Evolutionary conservation across 306 rosid genomes (phyloP).

Genomic region (Casuarina cunninghamiana): DNA sequence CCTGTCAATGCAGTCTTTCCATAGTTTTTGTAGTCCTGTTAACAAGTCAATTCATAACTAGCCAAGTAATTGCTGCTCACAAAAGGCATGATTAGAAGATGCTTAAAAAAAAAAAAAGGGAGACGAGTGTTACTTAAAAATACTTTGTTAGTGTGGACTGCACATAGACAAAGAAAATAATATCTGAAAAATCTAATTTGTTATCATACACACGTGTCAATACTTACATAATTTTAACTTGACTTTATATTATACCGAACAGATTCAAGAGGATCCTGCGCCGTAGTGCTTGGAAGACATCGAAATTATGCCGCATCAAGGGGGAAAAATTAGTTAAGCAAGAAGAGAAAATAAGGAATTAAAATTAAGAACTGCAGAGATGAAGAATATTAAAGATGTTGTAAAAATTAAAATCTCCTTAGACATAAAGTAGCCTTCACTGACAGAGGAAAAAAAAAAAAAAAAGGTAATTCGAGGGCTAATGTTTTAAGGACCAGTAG

Average conservation of each 20-base stretch:
- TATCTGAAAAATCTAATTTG: too few species aligned
- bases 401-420: too few species aligned
- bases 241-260: too few species aligned
- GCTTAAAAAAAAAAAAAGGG: background rate
- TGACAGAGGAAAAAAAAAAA: conserved; percentile 1
- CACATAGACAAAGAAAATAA: too few species aligned
- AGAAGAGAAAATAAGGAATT: background rate
- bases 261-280: too few species aligned
- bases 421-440: background rate
- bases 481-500: conserved; percentile 91
- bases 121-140: background rate
- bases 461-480: conserved; percentile 59
- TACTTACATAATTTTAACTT: too few species aligned
- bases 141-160: too few species aligned
- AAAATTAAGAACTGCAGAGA: background rate
- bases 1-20: conserved; percentile 83
- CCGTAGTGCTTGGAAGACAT: too few species aligned
- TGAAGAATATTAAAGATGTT: too few species aligned
- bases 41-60: conserved; percentile 35
- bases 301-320: background rate
- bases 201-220: too few species aligned
- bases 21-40: conserved; percentile 81
- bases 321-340: background rate
- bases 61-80: conserved; percentile 12
- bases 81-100: background rate